These are phyloP conservation scores for Cephalotrichum gorgonifer DNA, from an alignment of 2,329 filamentous ascomycete species.

Conservation along the genomic window DNA sequence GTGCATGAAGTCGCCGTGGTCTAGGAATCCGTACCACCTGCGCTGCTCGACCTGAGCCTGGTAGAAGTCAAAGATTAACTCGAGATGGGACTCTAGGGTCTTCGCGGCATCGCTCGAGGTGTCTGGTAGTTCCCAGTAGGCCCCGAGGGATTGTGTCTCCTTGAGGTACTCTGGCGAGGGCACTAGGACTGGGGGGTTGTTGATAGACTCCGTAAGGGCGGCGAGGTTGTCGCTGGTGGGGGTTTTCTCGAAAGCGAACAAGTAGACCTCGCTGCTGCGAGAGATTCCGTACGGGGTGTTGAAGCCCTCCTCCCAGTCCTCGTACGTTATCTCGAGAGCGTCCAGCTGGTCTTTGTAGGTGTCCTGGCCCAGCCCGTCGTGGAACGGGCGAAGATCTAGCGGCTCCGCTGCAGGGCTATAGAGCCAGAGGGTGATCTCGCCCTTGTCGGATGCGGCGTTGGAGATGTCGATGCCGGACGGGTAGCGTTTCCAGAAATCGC, in stretches of 20 bases:
- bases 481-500: conserved; percentile 55
- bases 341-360: conserved; percentile 48
- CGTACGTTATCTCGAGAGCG: conserved; percentile 52
- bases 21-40: conserved; percentile 53
- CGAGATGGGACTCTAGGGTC: conserved; percentile 39
- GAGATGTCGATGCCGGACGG: conserved; percentile 47
- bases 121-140: conserved; percentile 39
- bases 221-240: conserved; percentile 36
- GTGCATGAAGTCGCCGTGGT: conserved; percentile 53
- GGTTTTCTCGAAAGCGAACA: conserved; percentile 41
- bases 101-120: conserved; percentile 16
- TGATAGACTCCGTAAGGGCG: conserved; percentile 30
- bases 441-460: conserved; percentile 35
- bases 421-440: conserved; percentile 48
- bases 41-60: conserved; percentile 42
- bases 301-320: conserved; percentile 47
- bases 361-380: conserved; percentile 45
- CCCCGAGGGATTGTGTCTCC: conserved; percentile 40
- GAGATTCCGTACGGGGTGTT: conserved; percentile 47
- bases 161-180: conserved; percentile 37
- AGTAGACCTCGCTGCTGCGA: conserved; percentile 44
- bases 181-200: conserved; percentile 40
- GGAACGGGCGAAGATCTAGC: conserved; percentile 45
- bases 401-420: conserved; percentile 46
- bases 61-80: conserved; percentile 48